These are phyloP conservation scores for Nissolia schottii DNA, from an alignment of 306 rosid genomes.

Conservation along the genomic window DNA sequence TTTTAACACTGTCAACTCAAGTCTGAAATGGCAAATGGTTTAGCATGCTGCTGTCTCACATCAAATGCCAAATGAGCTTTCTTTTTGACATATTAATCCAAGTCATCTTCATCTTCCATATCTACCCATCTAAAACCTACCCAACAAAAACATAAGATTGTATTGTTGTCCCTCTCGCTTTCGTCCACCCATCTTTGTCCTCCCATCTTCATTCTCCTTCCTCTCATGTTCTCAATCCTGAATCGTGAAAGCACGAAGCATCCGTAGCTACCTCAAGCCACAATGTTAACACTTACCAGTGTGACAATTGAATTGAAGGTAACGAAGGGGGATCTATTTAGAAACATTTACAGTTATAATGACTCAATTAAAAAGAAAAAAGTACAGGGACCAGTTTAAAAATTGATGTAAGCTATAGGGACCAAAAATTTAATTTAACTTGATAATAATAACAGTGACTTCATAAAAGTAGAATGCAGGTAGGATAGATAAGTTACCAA, in stretches of 20 bases:
- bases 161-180: background rate
- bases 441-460: background rate
- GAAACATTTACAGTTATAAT: background rate
- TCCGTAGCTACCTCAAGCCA: background rate
- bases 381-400: background rate
- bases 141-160: background rate
- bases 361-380: background rate
- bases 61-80: background rate
- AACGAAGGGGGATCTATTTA: background rate
- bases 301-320: background rate
- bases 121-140: background rate
- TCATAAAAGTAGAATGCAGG: constrained; percentile 6
- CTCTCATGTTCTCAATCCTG: background rate
- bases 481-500: constrained; percentile 36
- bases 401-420: background rate
- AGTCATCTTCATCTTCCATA: background rate
- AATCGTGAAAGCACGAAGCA: background rate
- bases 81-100: background rate
- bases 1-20: background rate
- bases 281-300: background rate
- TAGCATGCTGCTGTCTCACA: background rate
- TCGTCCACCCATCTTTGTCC: background rate
- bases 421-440: background rate
- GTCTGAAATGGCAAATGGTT: background rate
- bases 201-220: background rate